Base-by-base conservation (phyloP, 1,284 basidiomycete species). In the Apiotrichum domesticum region DNA sequence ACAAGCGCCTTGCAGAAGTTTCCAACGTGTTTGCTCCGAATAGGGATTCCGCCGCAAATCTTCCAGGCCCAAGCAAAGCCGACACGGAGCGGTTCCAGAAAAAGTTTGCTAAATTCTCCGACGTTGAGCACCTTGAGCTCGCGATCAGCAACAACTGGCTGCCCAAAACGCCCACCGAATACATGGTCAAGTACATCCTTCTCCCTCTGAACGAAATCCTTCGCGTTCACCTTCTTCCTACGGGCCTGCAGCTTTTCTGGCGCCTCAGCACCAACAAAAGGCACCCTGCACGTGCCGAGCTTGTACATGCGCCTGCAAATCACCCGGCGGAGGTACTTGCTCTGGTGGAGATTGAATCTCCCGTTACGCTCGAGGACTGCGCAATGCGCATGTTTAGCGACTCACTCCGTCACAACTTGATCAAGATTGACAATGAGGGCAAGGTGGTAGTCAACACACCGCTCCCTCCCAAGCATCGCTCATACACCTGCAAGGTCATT, bases 171-270 rank as follows among this genome's bases (percentile, higher is more conserved):
- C 35, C 3, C 9, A 37, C 34, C 32, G 43, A 50, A 6, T 57
- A 51, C 43, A 35, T 60, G 6, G 35, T 53, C 35, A 48, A 52
- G 41, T 54, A 51, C 42, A 48, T 60, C 15, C 42, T 60, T 9
- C 58, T 52, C 8, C 58, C 58, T 0, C 47, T 53, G 13, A 60
- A 60, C 46, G 58, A 60, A 44, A 46, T 60, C 6, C 53, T 60
- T 45, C 21, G n/a, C 10, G 54, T 48, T 43, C 49, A 54, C 51
- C 55, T 60, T 35, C 55, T 60, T 2, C 41, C 52, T 1, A 47
- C 42, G 2, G 58, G 58, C 13, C 32, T 54, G 14, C 58, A 52
- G 32, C 21, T 57, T 4, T 48, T 40, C 29, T 60, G 58, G 58
- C 55, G 52, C 3, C 43, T 54, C 48, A 13, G 3, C 6, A 44